These are phyloP conservation scores for Medicago ruthenica DNA, from an alignment of 306 rosid species.

Conservation along the genomic window DNA sequence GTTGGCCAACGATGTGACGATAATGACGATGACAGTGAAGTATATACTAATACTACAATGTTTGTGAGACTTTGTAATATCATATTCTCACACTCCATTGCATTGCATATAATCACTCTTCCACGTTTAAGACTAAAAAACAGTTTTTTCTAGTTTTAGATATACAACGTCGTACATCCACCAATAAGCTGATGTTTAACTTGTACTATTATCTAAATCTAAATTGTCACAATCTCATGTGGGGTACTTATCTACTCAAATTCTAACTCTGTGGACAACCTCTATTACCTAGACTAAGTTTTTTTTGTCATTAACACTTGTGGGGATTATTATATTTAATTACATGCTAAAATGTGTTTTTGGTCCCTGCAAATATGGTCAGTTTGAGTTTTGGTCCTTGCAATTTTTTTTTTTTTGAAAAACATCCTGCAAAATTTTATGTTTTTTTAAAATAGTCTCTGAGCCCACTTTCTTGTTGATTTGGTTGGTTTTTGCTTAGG, in stretches of 20 bases:
- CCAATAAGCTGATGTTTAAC: not conserved
- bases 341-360: too few species aligned
- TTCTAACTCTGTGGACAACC: slow-evolving; percentile 27
- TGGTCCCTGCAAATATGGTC: too few species aligned
- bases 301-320: slow-evolving; percentile 11
- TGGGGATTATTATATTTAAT: too few species aligned
- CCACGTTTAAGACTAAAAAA: not conserved
- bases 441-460: too few species aligned
- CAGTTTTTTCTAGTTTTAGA: slow-evolving; percentile 2
- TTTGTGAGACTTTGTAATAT: slow-evolving; percentile 14
- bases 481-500: too few species aligned
- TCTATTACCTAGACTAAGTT: not conserved
- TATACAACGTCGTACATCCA: slow-evolving; percentile 6
- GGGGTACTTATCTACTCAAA: not conserved
- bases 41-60: not conserved
- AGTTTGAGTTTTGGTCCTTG: too few species aligned
- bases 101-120: slow-evolving; percentile 15
- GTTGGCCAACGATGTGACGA: not conserved
- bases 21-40: not conserved
- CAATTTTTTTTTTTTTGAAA: too few species aligned
- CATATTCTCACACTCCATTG: slow-evolving; percentile 9
- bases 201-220: not conserved
- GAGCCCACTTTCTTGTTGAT: too few species aligned
- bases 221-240: slow-evolving; percentile 1
- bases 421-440: too few species aligned